phyloP scores from a whole-genome alignment of 805 yeast species.

The Wickerhamiella allomyrinae region DNA sequence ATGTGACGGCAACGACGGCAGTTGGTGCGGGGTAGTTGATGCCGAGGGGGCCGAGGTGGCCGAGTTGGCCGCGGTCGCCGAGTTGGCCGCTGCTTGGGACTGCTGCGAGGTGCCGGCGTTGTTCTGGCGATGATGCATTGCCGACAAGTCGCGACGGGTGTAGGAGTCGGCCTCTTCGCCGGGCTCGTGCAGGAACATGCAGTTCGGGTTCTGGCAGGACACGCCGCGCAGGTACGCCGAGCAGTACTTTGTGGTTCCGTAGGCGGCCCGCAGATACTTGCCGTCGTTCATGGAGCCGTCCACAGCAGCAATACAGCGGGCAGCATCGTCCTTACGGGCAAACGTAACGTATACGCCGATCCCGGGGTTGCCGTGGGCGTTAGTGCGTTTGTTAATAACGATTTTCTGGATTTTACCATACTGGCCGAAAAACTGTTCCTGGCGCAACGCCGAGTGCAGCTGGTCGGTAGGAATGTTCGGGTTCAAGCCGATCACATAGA shows the following conservation, averaged over 20 bases:
- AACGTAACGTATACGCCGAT: slow-evolving; percentile 94
- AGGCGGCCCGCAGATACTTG: slow-evolving; percentile 78
- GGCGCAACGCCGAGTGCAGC: slow-evolving; percentile 62
- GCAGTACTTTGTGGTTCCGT: slow-evolving; percentile 97
- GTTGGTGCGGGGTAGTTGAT: slow-evolving; percentile 16
- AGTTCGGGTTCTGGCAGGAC: slow-evolving; percentile 94
- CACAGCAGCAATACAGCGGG: slow-evolving; percentile 78
- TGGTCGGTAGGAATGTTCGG: slow-evolving; percentile 79
- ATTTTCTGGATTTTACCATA: slow-evolving; percentile 90
- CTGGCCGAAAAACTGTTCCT: slow-evolving; percentile 95
- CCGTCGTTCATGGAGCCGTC: slow-evolving; percentile 92
- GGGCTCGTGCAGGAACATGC: slow-evolving; percentile 98
- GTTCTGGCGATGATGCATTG: slow-evolving; percentile 37
- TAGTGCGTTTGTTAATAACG: slow-evolving; percentile 69
- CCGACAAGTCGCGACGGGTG: slow-evolving; percentile 74
- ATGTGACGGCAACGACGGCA: slow-evolving; percentile 4
- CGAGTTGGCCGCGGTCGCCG: slow-evolving; percentile 4
- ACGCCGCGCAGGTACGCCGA: slow-evolving; percentile 91
- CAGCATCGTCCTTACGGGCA: slow-evolving; percentile 87
- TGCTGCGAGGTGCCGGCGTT: background rate
- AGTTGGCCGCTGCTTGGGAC: background rate
- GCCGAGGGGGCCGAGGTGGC: slow-evolving; percentile 19
- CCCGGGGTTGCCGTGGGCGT: slow-evolving; percentile 50
- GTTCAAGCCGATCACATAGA: slow-evolving; percentile 87
- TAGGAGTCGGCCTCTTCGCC: slow-evolving; percentile 98